These are phyloP conservation scores for Drosera spatulata DNA, from an alignment of 179 eudicot species.

Conservation along the genomic window DNA sequence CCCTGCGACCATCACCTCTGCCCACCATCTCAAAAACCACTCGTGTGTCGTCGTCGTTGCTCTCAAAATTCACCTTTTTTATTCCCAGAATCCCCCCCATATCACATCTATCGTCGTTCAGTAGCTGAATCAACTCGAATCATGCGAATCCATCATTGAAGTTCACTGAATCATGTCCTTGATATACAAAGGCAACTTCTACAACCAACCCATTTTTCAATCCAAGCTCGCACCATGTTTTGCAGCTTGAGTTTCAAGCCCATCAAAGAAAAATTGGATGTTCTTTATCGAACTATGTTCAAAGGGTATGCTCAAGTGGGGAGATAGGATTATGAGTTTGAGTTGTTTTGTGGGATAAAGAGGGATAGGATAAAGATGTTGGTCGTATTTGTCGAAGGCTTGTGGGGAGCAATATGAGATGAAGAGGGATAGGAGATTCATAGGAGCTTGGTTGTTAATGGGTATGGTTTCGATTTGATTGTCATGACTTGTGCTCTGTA, in stretches of 20 bases:
- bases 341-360: constrained; percentile 34
- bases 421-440: constrained; percentile 25
- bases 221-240: constrained; percentile 19
- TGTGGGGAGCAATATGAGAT: constrained; percentile 40
- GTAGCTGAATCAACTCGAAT: constrained; percentile 48
- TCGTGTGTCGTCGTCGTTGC: too few species aligned
- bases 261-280: constrained; percentile 33
- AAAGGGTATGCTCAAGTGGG: constrained; percentile 40
- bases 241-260: constrained; percentile 47
- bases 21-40: too few species aligned
- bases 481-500: constrained; percentile 52
- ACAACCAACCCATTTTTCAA: constrained; percentile 46
- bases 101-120: constrained; percentile 43
- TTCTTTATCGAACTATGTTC: constrained; percentile 17
- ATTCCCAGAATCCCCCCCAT: constrained; percentile 15
- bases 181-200: constrained; percentile 42
- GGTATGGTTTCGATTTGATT: constrained; percentile 30
- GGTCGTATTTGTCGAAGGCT: constrained; percentile 43
- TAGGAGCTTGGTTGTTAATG: constrained; percentile 17
- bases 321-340: constrained; percentile 16
- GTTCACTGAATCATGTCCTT: constrained; percentile 40
- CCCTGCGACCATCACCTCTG: too few species aligned
- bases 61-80: too few species aligned
- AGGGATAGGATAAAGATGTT: constrained; percentile 23
- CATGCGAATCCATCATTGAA: constrained; percentile 36